Evolutionary conservation across 73 alveolate genomes (phyloP).

Genomic region (Blepharisma japonicum): DNA sequence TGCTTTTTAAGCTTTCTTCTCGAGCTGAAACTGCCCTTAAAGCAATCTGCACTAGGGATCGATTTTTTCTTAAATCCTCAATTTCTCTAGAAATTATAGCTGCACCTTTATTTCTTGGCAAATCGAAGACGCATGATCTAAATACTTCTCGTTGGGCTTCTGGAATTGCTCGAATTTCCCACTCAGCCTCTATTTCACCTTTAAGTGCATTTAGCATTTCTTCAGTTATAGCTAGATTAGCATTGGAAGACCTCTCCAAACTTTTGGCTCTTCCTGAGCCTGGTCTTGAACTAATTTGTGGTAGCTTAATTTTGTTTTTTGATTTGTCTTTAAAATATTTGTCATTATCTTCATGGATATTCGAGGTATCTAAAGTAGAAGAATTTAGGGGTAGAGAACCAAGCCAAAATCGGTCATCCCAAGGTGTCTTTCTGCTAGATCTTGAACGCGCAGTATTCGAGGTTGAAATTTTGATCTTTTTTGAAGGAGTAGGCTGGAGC

Average conservation of each 20-base stretch:
- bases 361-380: conserved; percentile 1
- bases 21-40: conserved; percentile 55
- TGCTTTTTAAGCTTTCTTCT: conserved; percentile 48
- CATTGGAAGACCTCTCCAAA: neutral
- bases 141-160: neutral
- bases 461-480: too few relatives aligned
- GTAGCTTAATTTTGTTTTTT: neutral
- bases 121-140: neutral
- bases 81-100: conserved; percentile 59
- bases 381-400: neutral
- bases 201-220: conserved; percentile 11
- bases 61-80: conserved; percentile 41
- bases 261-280: neutral
- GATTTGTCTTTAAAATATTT: neutral
- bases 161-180: conserved; percentile 22
- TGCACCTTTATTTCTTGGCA: conserved; percentile 29
- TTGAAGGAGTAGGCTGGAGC: too few relatives aligned
- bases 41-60: conserved; percentile 48
- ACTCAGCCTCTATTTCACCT: conserved; percentile 23
- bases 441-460: too few relatives aligned
- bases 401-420: conserved; percentile 31
- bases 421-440: neutral
- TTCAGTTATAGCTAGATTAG: neutral
- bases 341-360: neutral
- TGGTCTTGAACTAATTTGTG: conserved; percentile 15